Conservation (phyloP, 2,329 filamentous ascomycete species). For the Coccinonectria pachysandricola region DNA sequence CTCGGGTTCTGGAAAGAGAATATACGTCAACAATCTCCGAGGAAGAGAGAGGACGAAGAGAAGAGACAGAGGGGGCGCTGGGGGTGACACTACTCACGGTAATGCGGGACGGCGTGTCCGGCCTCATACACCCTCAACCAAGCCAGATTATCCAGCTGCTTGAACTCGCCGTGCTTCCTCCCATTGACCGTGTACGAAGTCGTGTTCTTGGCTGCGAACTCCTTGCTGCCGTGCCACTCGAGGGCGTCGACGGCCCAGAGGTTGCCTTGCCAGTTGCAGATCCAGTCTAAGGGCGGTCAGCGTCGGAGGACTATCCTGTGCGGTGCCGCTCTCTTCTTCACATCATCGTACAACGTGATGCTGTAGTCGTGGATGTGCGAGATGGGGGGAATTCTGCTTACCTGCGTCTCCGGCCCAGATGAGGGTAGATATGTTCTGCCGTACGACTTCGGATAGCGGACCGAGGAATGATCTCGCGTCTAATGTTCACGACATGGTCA, state of each 20-base stretch:
- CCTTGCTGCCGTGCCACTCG: slow-evolving; percentile 27
- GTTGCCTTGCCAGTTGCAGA: slow-evolving; percentile 48
- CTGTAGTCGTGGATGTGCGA: no score
- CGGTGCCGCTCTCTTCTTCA: not conserved
- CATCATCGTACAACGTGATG: no score
- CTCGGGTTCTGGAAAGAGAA: slow-evolving; percentile 13
- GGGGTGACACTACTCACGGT: slow-evolving; percentile 16
- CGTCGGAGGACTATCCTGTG: not conserved
- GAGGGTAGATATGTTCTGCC: slow-evolving; percentile 36
- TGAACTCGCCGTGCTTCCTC: slow-evolving; percentile 36
- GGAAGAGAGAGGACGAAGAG: not conserved
- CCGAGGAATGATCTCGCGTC: slow-evolving; percentile 34
- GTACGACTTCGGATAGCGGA: slow-evolving; percentile 33
- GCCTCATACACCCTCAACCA: slow-evolving; percentile 49
- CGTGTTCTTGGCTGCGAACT: slow-evolving; percentile 25
- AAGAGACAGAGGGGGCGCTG: no score
- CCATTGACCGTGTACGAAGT: slow-evolving; percentile 39
- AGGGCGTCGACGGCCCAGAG: slow-evolving; percentile 36
- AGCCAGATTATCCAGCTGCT: slow-evolving; percentile 43
- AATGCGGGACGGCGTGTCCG: slow-evolving; percentile 45
- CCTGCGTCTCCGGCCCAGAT: slow-evolving; percentile 46
- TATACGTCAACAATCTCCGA: not conserved
- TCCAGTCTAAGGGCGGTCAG: slow-evolving; percentile 33
- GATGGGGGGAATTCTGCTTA: slow-evolving; percentile 4
- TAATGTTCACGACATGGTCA: slow-evolving; percentile 8